Base-by-base conservation (phyloP, 2,329 filamentous ascomycete species). In the Hypoxylon sp. region DNA sequence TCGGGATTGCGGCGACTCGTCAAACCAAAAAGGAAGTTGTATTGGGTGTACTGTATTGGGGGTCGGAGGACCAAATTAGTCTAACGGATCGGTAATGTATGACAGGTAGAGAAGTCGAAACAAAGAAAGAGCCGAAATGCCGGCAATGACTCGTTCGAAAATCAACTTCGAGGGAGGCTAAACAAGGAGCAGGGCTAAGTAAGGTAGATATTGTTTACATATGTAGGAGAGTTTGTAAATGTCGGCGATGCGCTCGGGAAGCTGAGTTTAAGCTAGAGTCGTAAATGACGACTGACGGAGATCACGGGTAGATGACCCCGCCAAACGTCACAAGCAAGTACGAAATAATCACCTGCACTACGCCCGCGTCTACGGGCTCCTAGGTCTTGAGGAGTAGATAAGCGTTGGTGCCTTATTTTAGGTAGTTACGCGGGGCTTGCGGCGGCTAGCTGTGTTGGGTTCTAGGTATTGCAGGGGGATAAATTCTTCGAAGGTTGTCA, bases 221-320 rank as follows among this genome's bases (percentile, higher is more conserved):
- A 13, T 50, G 5, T 48, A 46, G 51, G 46, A 59, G 44, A 47
- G 37, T 52, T 67, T 42, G 44, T 24, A 29, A 66, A 55, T 59
- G 10, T 58, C 48, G n/a, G 55, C 35, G 50, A 57, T 51, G 59
- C 55, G 29, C 54, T 33, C 24, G 35, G 39, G 39, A 31, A 33
- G 37, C 44, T 61, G 55, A 52, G 63, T 70, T 70, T 52, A 47
- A 62, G 68, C 61, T 71, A 63, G 51, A 63, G 42, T 55, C 39
- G 55, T 55, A 62, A 55, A 65, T 71, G 66, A 69, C 67, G 63
- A 61, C 31, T 47, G 55, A 59, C 14, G 63, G 63, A 66, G 60
- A 70, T 67, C 67, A 66, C 64, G 67, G 29, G 57, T 62, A 33
- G 59, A 67, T 70, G 67, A 71, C 70, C 70, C 70, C 70, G 65